Evolutionary conservation across 1,284 basidiomycete species (phyloP), one percentile per base, ranked within the genome.

Genomic region (Ustilago sp.): DNA sequence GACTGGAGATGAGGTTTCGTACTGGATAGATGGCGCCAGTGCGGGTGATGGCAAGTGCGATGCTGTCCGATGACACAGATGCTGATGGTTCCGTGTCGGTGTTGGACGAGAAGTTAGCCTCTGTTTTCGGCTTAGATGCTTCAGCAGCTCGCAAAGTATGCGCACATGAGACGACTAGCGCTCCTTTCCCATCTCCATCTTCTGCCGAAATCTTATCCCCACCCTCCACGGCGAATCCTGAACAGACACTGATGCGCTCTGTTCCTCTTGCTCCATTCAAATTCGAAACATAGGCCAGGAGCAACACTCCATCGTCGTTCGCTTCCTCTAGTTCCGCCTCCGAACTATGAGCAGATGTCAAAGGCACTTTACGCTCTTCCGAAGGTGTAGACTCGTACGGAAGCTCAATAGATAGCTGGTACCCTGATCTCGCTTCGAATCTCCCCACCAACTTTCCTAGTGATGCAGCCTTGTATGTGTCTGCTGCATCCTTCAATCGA

Each of bases 111-210:
- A 19, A 45, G 13, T 11, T 17, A 11, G 48, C 15, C 60, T 52
- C 80, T 51, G 35, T 56, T 57, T 65, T 79, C 23, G 81, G 32
- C 36, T 59, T 63, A 9, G 45, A 17, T 17, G 67, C 74, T 23
- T 70, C 62, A 87, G 85, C 41, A 87, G 73, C 38, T 85, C 87
- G 31, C 87, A 89, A 54, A 9, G 91, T 92, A 82, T 93, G 92
- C 5, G 90, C 90, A 76, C 91, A 93, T 1, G 90, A 90, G 13
- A 92, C 80, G 32, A 92, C 81, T 11, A 90, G 73, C 3, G 87
- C 85, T 1, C 80, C 83, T 13, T 61, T 70, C 32, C 88, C 87
- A 4, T 82, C 85, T 5, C 80, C 83, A 43, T 79, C 79, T 12
- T 66, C 65, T 2, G 47, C 41, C n/a, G 66, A 55, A 7, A 82